These are phyloP conservation scores for Lagenidium sp. DNA, from an alignment of 352 stramenopile species.

Conservation along the genomic window DNA sequence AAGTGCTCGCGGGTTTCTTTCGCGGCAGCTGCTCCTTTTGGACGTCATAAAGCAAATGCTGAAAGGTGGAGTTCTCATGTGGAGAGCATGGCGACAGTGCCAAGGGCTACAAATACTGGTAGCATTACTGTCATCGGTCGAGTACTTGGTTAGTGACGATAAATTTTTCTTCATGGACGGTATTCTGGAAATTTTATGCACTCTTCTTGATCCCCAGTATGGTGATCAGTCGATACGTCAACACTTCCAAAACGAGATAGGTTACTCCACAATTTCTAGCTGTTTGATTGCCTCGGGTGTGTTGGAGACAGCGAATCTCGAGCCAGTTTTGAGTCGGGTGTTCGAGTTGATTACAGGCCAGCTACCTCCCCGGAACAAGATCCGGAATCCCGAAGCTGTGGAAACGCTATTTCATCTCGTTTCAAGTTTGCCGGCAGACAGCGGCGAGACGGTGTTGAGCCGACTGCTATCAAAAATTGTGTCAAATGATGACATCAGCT, in stretches of 20 bases:
- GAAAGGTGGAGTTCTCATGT: slow-evolving; percentile 23
- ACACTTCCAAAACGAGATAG: slow-evolving; percentile 32
- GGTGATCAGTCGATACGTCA: slow-evolving; percentile 16
- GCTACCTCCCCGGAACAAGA: slow-evolving; percentile 26
- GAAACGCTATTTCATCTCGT: slow-evolving; percentile 43
- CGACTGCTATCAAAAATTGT: slow-evolving; percentile 37
- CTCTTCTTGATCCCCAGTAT: slow-evolving; percentile 29
- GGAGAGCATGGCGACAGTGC: slow-evolving; percentile 30
- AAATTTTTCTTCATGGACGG: slow-evolving; percentile 37
- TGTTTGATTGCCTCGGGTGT: slow-evolving; percentile 47
- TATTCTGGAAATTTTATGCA: slow-evolving; percentile 35
- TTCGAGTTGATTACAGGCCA: slow-evolving; percentile 50
- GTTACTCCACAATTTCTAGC: slow-evolving; percentile 40
- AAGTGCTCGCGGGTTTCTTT: slow-evolving; percentile 16
- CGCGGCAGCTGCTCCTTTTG: slow-evolving; percentile 31
- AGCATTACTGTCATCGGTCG: slow-evolving; percentile 46
- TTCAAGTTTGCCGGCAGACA: slow-evolving; percentile 17
- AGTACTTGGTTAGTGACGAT: slow-evolving; percentile 15
- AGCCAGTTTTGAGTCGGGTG: slow-evolving; percentile 31
- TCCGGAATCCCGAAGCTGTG: slow-evolving; percentile 46
- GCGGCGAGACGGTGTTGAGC: slow-evolving; percentile 20
- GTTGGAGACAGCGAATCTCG: slow-evolving; percentile 23
- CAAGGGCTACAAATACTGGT: slow-evolving; percentile 56
- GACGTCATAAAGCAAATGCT: slow-evolving; percentile 37
- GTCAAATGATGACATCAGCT: slow-evolving; percentile 24